Conservation (phyloP, 1,284 basidiomycete genomes). For the Rhizoctonia solani region DNA sequence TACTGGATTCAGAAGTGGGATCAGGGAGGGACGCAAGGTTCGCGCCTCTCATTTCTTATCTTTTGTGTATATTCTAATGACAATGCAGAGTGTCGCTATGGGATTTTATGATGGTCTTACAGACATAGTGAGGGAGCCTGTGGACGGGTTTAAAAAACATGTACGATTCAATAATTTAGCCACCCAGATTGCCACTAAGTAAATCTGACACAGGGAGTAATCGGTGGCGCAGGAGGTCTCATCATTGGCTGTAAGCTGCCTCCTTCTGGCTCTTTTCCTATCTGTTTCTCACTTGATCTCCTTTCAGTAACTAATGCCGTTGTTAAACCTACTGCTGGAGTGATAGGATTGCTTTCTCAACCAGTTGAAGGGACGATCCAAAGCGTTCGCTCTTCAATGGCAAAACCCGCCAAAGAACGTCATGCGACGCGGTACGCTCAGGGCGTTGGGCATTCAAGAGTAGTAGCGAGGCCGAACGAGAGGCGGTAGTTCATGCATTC, state of each 20-base stretch:
- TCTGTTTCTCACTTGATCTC: neutral
- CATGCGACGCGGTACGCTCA: constrained; percentile 49
- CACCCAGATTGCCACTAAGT: too few species aligned
- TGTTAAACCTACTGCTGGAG: constrained; percentile 43
- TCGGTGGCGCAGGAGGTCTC: constrained; percentile 56
- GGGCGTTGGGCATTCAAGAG: constrained; percentile 47
- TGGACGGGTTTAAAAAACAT: constrained; percentile 49
- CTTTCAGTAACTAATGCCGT: constrained; percentile 3
- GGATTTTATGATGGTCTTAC: constrained; percentile 57
- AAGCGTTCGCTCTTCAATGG: constrained; percentile 46
- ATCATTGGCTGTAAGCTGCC: constrained; percentile 51
- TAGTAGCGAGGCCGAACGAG: constrained; percentile 46
- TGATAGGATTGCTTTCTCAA: constrained; percentile 50
- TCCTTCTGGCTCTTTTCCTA: neutral
- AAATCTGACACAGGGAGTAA: constrained; percentile 42
- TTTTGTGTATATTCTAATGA: neutral
- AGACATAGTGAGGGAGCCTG: constrained; percentile 55
- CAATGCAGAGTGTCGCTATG: constrained; percentile 44
- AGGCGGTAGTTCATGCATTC: constrained; percentile 49
- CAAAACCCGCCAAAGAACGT: constrained; percentile 46
- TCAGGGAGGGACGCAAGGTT: constrained; percentile 55
- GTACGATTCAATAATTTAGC: constrained; percentile 38
- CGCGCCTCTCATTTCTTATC: neutral
- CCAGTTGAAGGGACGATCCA: constrained; percentile 52
- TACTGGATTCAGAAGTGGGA: constrained; percentile 51